Percentiles rank a stretch among this genome's conserved stretches.
These are phyloP conservation scores for Aurifilum marmelostoma DNA, from an alignment of 2,329 filamentous ascomycete species.

Conservation along the genomic window DNA sequence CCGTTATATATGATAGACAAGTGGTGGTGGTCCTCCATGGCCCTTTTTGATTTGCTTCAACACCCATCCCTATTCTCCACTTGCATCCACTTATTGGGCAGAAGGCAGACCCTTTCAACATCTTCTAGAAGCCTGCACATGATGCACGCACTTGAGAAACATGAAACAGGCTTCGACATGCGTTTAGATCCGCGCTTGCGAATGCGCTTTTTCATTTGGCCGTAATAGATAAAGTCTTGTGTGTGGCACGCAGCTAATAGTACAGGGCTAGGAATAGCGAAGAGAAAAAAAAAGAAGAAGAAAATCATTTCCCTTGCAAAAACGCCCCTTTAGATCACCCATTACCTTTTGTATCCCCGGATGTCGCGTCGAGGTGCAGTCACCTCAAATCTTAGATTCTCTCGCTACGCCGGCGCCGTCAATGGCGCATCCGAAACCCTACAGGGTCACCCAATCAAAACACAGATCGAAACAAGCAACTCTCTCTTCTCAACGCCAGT, in stretches of 20 bases:
- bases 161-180: not conserved
- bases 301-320: slow-evolving; percentile 37
- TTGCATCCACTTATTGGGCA: slow-evolving; percentile 4
- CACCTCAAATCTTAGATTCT: slow-evolving; percentile 7
- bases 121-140: slow-evolving; percentile 3
- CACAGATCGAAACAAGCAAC: slow-evolving; percentile 2
- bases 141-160: not conserved
- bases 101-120: slow-evolving; percentile 2
- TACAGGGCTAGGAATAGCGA: slow-evolving; percentile 21
- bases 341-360: slow-evolving; percentile 27
- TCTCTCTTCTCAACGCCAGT: slow-evolving; percentile 24
- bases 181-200: not conserved
- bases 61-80: slow-evolving; percentile 17
- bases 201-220: slow-evolving; percentile 10
- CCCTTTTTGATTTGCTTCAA: slow-evolving; percentile 22
- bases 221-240: slow-evolving; percentile 9
- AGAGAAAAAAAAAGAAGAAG: slow-evolving; percentile 8
- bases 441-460: slow-evolving; percentile 16
- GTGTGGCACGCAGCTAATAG: slow-evolving; percentile 20
- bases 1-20: not conserved
- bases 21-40: not conserved
- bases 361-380: slow-evolving; percentile 5
- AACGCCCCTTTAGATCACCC: slow-evolving; percentile 36
- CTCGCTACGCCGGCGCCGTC: slow-evolving; percentile 19
- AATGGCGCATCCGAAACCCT: slow-evolving; percentile 18